Evolutionary conservation across 257 asterid species (phyloP), one percentile per base, ranked within the genome.

Genomic region (Apocynum venetum): DNA sequence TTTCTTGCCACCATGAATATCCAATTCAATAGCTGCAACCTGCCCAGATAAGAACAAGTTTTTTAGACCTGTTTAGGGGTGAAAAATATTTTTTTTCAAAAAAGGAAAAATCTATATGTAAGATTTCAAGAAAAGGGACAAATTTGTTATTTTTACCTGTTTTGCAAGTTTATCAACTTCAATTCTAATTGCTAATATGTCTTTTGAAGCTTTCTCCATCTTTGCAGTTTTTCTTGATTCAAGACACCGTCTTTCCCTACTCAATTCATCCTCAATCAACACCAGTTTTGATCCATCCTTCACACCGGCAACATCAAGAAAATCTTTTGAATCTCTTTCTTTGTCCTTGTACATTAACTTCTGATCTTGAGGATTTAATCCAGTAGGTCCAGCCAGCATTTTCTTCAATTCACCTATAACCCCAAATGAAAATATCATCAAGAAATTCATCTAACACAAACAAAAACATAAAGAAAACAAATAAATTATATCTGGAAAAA

Each of bases 361-460:
- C 84, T 90, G 97, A 83, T 94, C 94, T 75, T 90, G 86, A 36
- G 90, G 73, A 65, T 87, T 81, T 78, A 94, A 38, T 61, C 98
- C 97, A 4, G 96, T 94, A 71, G 70, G 57, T 53, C 93, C 91
- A 19, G 87, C 90, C 13, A 92, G 61, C 87, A 92, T 83, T 82
- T 89, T 94, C 86, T 94, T 94, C 89, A 94, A 68, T 51, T 92
- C 98, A 68, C 97, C 98, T 94, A 77, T 77, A 8, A 82, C n/a
- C 48, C 36, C 48, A 53, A 20, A 53, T 31, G 19, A 13, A n/a
- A 71, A 69, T 48, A 40, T 9, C 53, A 8, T 49, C 20, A 53
- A 73, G 1, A 73, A 13, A 13, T 38, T 5, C 6, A 46, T 59
- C 59, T 17, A 17, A 8, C 6, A 19, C 0, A 51, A 40, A 19